A percentile compares a stretch with the other conserved stretches of the same genome.
Conservation (phyloP, 140 eudicot genomes). For the Erigeron philadelphicus region DNA sequence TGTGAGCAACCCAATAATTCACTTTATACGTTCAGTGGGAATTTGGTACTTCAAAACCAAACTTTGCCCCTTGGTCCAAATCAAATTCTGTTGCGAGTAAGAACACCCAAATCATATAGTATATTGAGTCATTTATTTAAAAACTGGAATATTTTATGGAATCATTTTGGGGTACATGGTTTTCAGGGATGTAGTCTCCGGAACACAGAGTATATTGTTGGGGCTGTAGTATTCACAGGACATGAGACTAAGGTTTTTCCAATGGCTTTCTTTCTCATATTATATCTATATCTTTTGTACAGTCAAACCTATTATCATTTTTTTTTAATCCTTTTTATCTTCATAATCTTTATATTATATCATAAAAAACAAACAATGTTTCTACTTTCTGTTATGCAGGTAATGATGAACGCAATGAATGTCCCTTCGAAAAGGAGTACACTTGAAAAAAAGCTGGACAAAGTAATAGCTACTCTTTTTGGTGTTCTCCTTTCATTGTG, state of each 20-base stretch:
- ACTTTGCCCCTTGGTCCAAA: constrained; percentile 93
- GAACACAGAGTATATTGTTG: constrained; percentile 76
- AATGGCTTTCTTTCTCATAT: background rate
- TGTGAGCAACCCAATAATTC: constrained; percentile 98
- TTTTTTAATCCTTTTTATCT: too few relatives aligned
- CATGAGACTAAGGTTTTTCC: constrained; percentile 75
- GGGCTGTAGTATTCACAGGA: constrained; percentile 83
- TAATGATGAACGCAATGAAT: constrained; percentile 98
- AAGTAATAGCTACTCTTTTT: constrained; percentile 73
- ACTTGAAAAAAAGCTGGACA: constrained; percentile 84
- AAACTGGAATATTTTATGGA: background rate
- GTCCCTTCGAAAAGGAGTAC: constrained; percentile 96
- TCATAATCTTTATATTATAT: too few relatives aligned
- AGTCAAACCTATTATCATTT: background rate
- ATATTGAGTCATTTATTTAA: background rate
- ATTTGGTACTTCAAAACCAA: constrained; percentile 75
- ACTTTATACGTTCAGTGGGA: constrained; percentile 90
- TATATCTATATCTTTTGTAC: background rate
- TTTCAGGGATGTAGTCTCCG: constrained; percentile 91
- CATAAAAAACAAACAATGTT: too few relatives aligned
- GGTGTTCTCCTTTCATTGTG: constrained; percentile 70
- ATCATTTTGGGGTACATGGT: constrained; percentile 13
- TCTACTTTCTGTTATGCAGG: constrained; percentile 39
- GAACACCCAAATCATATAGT: background rate
- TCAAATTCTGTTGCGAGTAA: constrained; percentile 82